Base-by-base conservation (phyloP, 2,329 filamentous ascomycete genomes). In the Chaetomiaceae sp. region DNA sequence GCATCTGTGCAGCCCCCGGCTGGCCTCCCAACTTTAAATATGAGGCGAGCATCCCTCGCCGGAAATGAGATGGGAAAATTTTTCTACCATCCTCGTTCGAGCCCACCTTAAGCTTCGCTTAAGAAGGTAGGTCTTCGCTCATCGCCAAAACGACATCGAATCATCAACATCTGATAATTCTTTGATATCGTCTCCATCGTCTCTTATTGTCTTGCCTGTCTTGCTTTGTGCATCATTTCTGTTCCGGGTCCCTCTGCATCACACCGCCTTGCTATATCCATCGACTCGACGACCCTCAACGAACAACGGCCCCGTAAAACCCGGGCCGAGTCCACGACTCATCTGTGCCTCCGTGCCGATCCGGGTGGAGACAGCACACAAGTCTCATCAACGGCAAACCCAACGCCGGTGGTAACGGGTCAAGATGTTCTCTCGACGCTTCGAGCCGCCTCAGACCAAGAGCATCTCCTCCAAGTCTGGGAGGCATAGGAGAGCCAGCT, bases 381-480 rank as follows among this genome's bases (percentile, higher is more conserved):
- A n/a, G n/a, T 12, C 23, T n/a, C 8, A n/a, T 19, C n/a, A 19
- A 20, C 23, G 34, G 13, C 19, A 43, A 14, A 27, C 7, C 16
- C 33, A 21, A 31, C 43, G 4, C 5, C n/a, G 30, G 35, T 30
- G n/a, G 27, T 34, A 34, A 16, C 13, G 59, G 23, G 45, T 56
- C 62, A 68, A 63, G 23, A 79, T 77, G 77, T 79, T 78, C 61
- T 68, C 70, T 58, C 71, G 70, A 63, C 71, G 72, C 53, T 68
- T 69, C 44, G 73, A 77, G 40, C 50, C 49, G 16, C 64, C 70
- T 19, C 69, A 65, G 27, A 74, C 59, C 69, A 75, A 69, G 66
- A 80, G 75, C 66, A 75, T 74, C 66, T 78, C 78, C 52, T 75
- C 76, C 46, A 80, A 77, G 56, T 67, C 72, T 55, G 72, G 77